Evolutionary conservation across 495 filamentous ascomycete species (phyloP), one percentile per base, ranked within the genome.

Genomic region (Xylaria sp.): DNA sequence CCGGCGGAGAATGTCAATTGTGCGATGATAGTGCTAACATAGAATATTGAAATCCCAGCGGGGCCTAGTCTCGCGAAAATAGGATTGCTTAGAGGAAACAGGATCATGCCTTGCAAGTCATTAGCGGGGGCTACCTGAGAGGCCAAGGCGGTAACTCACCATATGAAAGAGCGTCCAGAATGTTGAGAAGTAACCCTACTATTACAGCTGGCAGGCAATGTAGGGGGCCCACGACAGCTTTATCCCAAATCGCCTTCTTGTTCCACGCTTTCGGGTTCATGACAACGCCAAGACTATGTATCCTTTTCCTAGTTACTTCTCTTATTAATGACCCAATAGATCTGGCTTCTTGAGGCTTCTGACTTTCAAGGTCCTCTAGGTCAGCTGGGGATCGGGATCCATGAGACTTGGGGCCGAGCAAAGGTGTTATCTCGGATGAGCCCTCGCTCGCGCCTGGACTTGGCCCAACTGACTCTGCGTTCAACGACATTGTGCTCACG

Each of bases 21-120:
- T 1, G 97, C 91, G 31, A 99, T 87, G 71, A 99, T 97, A 69
- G 93, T 97, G 83, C 95, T 98, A 72, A 99, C 92, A 77, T 98
- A 99, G 82, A 98, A 99, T 84, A 99, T 98, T 0, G 97, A 97
- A 69, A 99, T 97, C 17, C 96, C 96, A 63, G 97, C 95, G 5
- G 94, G 88, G 5, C 94, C 96, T 31, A 98, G 87, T 61, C 90
- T 84, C 35, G 90, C 85, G 77, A 99, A 99, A 21, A 97, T 88
- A 1, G 91, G 88, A 74, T 92, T 90, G 24, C 93, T 93, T 31
- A 98, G 85, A 6, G 96, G 96, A 72, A 99, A 99, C 21, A 99
- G 81, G 73, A 99, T 98, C 91, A 97, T 95, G 67, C 90, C 90
- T 92, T 59, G 11, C 44, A 31, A 31, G 24, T 6, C n/a, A 57